Base-by-base conservation (phyloP, 163 green algal species). In the Prototheca wickerhamii region DNA sequence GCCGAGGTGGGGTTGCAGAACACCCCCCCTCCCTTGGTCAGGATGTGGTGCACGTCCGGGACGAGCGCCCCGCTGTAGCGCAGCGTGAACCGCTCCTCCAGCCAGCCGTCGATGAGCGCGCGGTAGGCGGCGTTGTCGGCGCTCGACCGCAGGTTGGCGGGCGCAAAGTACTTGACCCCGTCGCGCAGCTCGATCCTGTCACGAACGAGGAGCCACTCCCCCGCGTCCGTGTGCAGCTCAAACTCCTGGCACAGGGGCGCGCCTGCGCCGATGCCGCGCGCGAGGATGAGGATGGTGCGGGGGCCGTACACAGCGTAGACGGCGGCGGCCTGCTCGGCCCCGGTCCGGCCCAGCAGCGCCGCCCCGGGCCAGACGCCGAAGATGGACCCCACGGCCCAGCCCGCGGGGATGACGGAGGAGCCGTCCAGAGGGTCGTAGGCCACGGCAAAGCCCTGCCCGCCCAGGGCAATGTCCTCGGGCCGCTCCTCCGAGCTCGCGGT, bases 401-500 rank as follows among this genome's bases (percentile, higher is more conserved):
- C 89, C 17, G 86, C 82, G 3, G 60, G 67, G 26, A 93, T 65
- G 32, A 96, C 89, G 70, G 62, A 83, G 63, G 58, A 82, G 60
- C 89, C 89, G 55, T 96, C 89, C 34, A 96, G 66, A 0, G 89
- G 89, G 65, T 96, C 89, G 25, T 46, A 42, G 32, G 25, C 33
- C 25, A 64, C n/a, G 31, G 23, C 4, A 2, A 43, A 59, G 15
- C 8, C 10, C 46, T 53, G 23, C 60, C 71, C 20, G 37, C 82
- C 78, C 82, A 98, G 83, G 74, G 91, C 84, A 21, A 96, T 75
- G 26, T 92, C 84, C 87, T 97, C 92, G 23, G 92, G 92, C 35
- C 95, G 85, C 84, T 97, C 92, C 86, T 98, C 92, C 34, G 80
- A 92, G 86, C 88, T 95, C 17, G 92, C 92, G 43, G 85, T 87